phyloP scores from a whole-genome alignment of 371 early-diverging fungal species.

The Zopfochytrium polystomum region DNA sequence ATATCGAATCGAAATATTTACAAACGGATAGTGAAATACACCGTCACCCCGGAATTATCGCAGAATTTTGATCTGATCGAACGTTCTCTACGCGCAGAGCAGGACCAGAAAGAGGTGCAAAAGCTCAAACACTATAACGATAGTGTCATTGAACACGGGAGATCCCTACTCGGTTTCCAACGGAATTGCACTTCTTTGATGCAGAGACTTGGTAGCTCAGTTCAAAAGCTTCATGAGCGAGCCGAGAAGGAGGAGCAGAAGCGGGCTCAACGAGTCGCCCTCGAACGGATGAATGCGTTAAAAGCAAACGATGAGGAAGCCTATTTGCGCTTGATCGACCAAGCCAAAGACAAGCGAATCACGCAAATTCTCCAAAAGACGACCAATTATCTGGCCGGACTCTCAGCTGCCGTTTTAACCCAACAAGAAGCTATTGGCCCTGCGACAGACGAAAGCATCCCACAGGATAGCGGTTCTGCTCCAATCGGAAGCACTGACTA shows the following conservation, averaged over 20 bases:
- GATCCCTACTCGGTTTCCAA: too few relatives aligned
- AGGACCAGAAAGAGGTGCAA: too few relatives aligned
- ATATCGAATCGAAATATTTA: too few relatives aligned
- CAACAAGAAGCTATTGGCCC: conserved; percentile 52
- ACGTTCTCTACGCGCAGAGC: too few relatives aligned
- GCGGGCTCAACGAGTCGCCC: conserved; percentile 71
- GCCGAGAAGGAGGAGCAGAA: conserved; percentile 89
- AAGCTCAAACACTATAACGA: too few relatives aligned
- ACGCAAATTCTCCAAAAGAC: conserved; percentile 85
- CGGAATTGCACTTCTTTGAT: too few relatives aligned
- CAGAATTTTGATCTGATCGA: too few relatives aligned
- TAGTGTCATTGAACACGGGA: too few relatives aligned
- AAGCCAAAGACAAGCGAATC: conserved; percentile 91
- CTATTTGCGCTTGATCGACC: conserved; percentile 86
- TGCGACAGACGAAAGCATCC: conserved; percentile 46
- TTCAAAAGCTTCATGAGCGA: conserved; percentile 71
- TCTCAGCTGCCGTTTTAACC: conserved; percentile 72
- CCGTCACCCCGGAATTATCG: too few relatives aligned
- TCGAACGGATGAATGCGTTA: conserved; percentile 92
- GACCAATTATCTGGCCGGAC: conserved; percentile 73
- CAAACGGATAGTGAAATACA: too few relatives aligned
- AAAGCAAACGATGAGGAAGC: conserved; percentile 93
- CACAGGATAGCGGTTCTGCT: conserved; percentile 46
- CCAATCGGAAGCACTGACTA: conserved; percentile 69
- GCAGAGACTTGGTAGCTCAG: conserved; percentile 68